Conservation (phyloP, 352 stramenopile genomes). For the Globisporangium rhizosaccharum region DNA sequence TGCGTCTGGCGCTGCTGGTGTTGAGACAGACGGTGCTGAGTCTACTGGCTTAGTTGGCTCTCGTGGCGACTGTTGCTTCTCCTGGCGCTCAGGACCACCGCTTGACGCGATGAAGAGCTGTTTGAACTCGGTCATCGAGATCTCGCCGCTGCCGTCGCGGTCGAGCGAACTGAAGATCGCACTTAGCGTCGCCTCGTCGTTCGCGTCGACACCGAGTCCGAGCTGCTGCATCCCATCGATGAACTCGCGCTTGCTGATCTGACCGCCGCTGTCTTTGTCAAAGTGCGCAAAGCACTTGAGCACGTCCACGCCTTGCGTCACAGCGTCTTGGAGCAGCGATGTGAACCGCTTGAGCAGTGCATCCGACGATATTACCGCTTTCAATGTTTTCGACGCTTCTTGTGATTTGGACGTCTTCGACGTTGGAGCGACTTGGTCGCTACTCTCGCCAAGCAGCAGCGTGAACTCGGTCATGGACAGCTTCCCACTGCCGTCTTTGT, state of each 20-base stretch:
- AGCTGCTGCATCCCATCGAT: slow-evolving; percentile 46
- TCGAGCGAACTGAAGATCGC: slow-evolving; percentile 53
- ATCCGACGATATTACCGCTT: not conserved
- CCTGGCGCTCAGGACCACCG: not conserved
- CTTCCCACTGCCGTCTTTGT: slow-evolving; percentile 44
- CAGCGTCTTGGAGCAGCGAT: slow-evolving; percentile 35
- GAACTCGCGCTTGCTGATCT: slow-evolving; percentile 62
- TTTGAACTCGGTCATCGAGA: slow-evolving; percentile 64
- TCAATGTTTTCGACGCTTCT: not conserved
- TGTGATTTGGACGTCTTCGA: not conserved
- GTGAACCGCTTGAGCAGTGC: slow-evolving; percentile 32
- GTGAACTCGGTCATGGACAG: slow-evolving; percentile 60
- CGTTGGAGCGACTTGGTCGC: not conserved
- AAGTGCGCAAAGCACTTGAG: slow-evolving; percentile 76
- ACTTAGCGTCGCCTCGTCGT: slow-evolving; percentile 23
- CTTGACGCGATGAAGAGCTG: slow-evolving; percentile 25
- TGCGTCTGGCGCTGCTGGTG: not conserved
- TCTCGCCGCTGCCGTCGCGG: slow-evolving; percentile 49
- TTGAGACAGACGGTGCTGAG: not conserved
- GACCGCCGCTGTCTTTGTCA: slow-evolving; percentile 73
- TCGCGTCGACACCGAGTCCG: slow-evolving; percentile 18
- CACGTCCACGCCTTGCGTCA: slow-evolving; percentile 42
- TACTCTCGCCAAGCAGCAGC: slow-evolving; percentile 19
- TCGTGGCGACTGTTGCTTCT: not conserved
- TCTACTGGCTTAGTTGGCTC: not conserved